Evolutionary conservation across 306 rosid species (phyloP).

Genomic region (Hippophae gyantsensis): DNA sequence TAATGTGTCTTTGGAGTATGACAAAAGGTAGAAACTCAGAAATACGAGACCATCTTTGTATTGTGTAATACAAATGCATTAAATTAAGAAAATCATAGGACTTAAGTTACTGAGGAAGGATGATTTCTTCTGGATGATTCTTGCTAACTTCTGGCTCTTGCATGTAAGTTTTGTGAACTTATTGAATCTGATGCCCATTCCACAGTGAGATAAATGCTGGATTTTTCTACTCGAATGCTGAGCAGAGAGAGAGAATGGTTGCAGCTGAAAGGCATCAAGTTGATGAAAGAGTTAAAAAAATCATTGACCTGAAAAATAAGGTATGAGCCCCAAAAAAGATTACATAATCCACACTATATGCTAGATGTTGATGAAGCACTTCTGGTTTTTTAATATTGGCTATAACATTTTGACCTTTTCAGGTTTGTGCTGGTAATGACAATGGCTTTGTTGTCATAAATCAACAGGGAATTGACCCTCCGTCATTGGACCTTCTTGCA

Average conservation of each 20-base stretch:
- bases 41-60: background rate
- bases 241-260: constrained; percentile 96
- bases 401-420: constrained; percentile 15
- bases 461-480: constrained; percentile 98
- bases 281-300: constrained; percentile 77
- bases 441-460: constrained; percentile 74
- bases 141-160: background rate
- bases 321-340: constrained; percentile 17
- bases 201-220: constrained; percentile 92
- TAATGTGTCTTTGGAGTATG: constrained; percentile 90
- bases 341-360: background rate
- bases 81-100: too few species aligned
- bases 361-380: constrained; percentile 2
- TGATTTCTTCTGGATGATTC: too few species aligned
- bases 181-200: constrained; percentile 19
- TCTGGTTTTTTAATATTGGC: background rate
- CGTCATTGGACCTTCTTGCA: constrained; percentile 86
- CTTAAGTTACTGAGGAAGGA: too few species aligned
- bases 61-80: background rate
- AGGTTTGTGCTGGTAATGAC: constrained; percentile 80
- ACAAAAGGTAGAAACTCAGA: constrained; percentile 53
- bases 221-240: constrained; percentile 96
- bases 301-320: constrained; percentile 84
- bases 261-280: constrained; percentile 85
- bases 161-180: constrained; percentile 8